Evolutionary conservation across 495 filamentous ascomycete species (phyloP), one percentile per base, ranked within the genome.

Genomic region (Penicillium steckii): DNA sequence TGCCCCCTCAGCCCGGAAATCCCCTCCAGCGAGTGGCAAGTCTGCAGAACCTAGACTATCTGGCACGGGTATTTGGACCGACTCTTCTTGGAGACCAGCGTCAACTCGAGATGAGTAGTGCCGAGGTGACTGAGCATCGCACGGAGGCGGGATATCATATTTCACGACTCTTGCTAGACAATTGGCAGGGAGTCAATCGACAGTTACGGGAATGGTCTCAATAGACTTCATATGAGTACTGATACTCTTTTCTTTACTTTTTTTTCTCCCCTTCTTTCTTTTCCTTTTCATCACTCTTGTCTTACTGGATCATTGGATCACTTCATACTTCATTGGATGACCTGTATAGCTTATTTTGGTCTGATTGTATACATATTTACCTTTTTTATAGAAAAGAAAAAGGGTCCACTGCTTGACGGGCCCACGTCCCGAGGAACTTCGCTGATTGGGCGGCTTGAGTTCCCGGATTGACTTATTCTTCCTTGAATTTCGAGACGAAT

Each of bases 61-160:
- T 77, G 32, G 62, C 49, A 44, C 57, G 59, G 49, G 58, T 61
- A 5, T 65, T 76, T 47, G 70, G 63, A 27, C 70, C 72, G 42
- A 48, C 75, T 1, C 49, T 77, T 26, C 62, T 60, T 10, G 61
- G 61, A 19, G 33, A 26, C 21, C 49, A 27, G 21, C 33, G 24
- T 29, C 48, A 52, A 12, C 38, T 25, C 33, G 15, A 18, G 13
- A 17, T n/a, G n/a, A n/a, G n/a, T 8, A 37, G n/a, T n/a, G 6
- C 33, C 33, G 33, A 37, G 15, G 13, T n/a, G 33, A 7, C 15
- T 15, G 33, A 15, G 33, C 18, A 37, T 8, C 12, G 15, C 2
- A 15, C 15, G n/a, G n/a, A n/a, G n/a, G n/a, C n/a, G n/a, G n/a
- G n/a, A n/a, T n/a, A n/a, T n/a, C n/a, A n/a, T 37, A 37, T 37